These are phyloP conservation scores for Castanea crenata DNA, from an alignment of 306 rosid genomes.

Conservation along the genomic window DNA sequence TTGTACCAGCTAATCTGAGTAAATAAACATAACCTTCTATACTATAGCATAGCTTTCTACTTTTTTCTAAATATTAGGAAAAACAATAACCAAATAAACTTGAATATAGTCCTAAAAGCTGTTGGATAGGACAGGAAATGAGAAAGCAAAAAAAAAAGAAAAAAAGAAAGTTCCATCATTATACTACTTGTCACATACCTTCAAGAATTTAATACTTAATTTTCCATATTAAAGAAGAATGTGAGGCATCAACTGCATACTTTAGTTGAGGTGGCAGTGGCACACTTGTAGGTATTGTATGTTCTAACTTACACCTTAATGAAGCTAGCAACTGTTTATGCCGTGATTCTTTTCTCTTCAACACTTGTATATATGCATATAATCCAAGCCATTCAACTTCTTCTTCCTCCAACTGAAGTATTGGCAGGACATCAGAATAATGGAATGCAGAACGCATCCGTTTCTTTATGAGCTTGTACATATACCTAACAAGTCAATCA, in stretches of 20 bases:
- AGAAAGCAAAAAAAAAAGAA: not conserved
- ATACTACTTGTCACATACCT: constrained; percentile 21
- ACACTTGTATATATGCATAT: constrained; percentile 66
- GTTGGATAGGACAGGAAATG: constrained; percentile 7
- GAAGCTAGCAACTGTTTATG: constrained; percentile 52
- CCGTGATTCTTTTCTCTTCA: constrained; percentile 66
- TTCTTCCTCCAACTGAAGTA: constrained; percentile 45
- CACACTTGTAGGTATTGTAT: constrained; percentile 26
- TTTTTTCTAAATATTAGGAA: not conserved
- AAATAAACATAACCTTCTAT: not conserved
- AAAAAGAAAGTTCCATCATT: constrained; percentile 3
- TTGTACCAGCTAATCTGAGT: too few species aligned
- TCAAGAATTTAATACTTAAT: constrained; percentile 54
- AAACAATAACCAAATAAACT: not conserved
- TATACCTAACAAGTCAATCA: constrained; percentile 49
- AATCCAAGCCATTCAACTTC: constrained; percentile 91
- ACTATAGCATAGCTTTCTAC: not conserved
- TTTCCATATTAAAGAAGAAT: constrained; percentile 71
- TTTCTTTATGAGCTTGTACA: constrained; percentile 62
- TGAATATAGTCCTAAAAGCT: not conserved
- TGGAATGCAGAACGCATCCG: constrained; percentile 43
- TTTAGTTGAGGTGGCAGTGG: constrained; percentile 52
- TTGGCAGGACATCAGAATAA: constrained; percentile 40
- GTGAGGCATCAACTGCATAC: constrained; percentile 61
- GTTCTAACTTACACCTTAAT: constrained; percentile 50